Conservation (phyloP, 2,329 filamentous ascomycete genomes). For the Diplodia mutila region DNA sequence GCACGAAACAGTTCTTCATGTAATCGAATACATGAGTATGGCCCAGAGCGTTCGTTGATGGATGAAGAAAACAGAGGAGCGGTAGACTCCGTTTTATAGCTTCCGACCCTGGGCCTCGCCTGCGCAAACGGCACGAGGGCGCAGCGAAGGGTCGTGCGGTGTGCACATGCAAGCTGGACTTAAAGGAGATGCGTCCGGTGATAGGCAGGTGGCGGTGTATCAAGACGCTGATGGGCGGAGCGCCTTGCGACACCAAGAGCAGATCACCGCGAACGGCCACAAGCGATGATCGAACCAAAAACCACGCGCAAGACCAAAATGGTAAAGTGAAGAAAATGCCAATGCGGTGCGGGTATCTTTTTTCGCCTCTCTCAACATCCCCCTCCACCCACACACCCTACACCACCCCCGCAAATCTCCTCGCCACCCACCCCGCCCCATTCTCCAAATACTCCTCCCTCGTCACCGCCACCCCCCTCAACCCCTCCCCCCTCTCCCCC, state of each 20-base stretch:
- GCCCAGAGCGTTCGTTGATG: too few species aligned
- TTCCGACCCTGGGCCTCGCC: background rate
- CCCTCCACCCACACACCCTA: background rate
- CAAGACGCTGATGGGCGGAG: background rate
- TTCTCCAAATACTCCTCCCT: conserved; percentile 89
- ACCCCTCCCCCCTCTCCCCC: conserved; percentile 47
- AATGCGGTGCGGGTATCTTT: conserved; percentile 6
- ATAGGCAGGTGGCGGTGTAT: background rate
- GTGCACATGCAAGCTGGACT: background rate
- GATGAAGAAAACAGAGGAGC: too few species aligned
- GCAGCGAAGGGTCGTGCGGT: background rate
- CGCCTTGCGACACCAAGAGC: background rate
- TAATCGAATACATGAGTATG: too few species aligned
- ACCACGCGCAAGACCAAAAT: background rate
- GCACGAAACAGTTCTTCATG: too few species aligned
- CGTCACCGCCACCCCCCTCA: conserved; percentile 74
- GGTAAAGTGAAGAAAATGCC: background rate
- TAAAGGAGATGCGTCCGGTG: background rate
- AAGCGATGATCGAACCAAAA: background rate
- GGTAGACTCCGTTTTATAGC: background rate
- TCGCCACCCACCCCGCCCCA: conserved; percentile 71
- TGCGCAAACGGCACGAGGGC: background rate
- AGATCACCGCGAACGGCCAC: background rate
- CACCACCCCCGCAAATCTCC: conserved; percentile 63
- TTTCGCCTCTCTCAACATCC: background rate